Evolutionary conservation across 2,329 filamentous ascomycete genomes (phyloP).

Genomic region (Aspergillus sp.): DNA sequence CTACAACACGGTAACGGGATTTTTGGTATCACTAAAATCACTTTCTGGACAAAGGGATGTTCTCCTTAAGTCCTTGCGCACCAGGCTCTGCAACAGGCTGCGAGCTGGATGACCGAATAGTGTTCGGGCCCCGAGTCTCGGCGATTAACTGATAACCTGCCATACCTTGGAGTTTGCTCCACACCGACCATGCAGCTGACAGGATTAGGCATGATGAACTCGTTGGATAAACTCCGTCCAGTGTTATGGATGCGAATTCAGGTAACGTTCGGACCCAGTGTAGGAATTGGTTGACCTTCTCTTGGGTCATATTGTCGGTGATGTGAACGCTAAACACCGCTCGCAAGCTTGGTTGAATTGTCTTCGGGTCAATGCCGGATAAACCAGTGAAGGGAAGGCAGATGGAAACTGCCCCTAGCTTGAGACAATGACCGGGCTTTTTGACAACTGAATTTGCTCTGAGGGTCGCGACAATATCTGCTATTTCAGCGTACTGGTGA

Average conservation of each 20-base stretch:
- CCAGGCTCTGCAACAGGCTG: no score
- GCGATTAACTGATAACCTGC: background rate
- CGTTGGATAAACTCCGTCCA: conserved; percentile 5
- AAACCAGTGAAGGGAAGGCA: conserved; percentile 13
- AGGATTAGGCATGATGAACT: conserved; percentile 6
- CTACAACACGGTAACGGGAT: no score
- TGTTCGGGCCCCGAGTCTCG: background rate
- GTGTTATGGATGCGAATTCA: background rate
- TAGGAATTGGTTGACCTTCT: conserved; percentile 8
- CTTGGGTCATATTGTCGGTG: conserved; percentile 10
- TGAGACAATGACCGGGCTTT: conserved; percentile 7
- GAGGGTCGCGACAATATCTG: conserved; percentile 7
- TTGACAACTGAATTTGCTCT: background rate
- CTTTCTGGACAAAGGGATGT: no score
- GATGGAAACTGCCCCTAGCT: conserved; percentile 10
- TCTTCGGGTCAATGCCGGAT: conserved; percentile 1
- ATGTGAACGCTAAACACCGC: conserved; percentile 19
- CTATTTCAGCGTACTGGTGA: conserved; percentile 9
- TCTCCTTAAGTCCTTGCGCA: no score
- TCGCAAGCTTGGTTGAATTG: conserved; percentile 13
- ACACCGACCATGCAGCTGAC: background rate
- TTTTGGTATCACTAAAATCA: no score
- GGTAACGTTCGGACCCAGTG: conserved; percentile 12
- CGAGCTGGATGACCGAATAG: background rate
- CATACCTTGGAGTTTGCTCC: conserved; percentile 1